A percentile compares a stretch with the other conserved stretches of the same genome.
Evolutionary conservation across 2,329 filamentous ascomycete species (phyloP).

Genomic region (Didymella segeticola): DNA sequence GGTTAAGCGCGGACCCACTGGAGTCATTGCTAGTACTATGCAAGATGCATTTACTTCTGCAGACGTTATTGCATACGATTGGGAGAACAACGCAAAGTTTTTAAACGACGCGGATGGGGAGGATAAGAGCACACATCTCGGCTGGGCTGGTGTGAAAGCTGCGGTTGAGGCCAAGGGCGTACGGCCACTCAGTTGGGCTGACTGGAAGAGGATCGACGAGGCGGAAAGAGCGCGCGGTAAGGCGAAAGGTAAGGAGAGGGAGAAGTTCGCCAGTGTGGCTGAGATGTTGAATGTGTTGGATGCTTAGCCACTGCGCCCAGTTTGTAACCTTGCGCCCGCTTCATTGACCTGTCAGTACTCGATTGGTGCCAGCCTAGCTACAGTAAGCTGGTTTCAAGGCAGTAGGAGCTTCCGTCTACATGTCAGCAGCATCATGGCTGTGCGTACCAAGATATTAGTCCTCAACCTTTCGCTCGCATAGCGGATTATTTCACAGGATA

Average conservation of each 20-base stretch:
- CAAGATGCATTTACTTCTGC: slow-evolving; percentile 89
- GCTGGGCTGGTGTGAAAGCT: slow-evolving; percentile 78
- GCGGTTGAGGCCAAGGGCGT: slow-evolving; percentile 65
- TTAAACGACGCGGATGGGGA: slow-evolving; percentile 51
- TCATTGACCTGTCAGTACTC: no score
- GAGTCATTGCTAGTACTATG: slow-evolving; percentile 96
- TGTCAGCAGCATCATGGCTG: no score
- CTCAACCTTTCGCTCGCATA: no score
- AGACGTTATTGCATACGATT: slow-evolving; percentile 83
- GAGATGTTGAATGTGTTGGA: slow-evolving; percentile 64
- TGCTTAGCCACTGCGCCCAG: slow-evolving; percentile 16
- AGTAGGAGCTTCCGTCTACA: no score
- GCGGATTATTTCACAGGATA: no score
- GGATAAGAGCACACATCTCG: slow-evolving; percentile 55
- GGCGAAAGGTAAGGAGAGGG: slow-evolving; percentile 75
- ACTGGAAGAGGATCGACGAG: slow-evolving; percentile 86
- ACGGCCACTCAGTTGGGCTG: slow-evolving; percentile 76
- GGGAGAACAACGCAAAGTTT: slow-evolving; percentile 60
- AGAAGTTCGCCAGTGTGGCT: slow-evolving; percentile 65
- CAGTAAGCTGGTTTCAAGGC: no score
- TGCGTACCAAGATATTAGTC: no score
- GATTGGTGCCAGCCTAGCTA: no score
- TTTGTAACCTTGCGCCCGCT: no score
- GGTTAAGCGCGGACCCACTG: slow-evolving; percentile 94
- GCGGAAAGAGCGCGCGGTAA: slow-evolving; percentile 74